Conservation (phyloP, 768 basidiomycete species). For the Leucosporidium yakuticum region DNA sequence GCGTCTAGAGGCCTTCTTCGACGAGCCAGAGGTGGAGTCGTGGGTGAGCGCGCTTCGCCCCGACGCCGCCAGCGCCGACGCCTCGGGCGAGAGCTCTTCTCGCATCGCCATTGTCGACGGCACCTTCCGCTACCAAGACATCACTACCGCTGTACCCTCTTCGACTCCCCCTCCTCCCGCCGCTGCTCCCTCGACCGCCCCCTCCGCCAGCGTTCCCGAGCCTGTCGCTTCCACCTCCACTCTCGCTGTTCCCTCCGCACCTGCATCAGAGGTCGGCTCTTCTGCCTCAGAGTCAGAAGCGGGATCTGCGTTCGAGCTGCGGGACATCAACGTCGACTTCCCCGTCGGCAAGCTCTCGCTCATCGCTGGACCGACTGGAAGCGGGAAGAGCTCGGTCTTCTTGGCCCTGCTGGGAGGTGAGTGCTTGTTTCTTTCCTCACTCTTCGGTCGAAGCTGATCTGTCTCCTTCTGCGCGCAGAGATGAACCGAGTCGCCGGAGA, state of each 20-base stretch:
- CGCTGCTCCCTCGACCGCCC: neutral
- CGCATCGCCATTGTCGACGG: conserved; percentile 32
- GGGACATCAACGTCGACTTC: conserved; percentile 56
- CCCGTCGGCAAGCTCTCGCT: conserved; percentile 57
- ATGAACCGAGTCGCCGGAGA: conserved; percentile 30
- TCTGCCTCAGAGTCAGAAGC: conserved; percentile 7
- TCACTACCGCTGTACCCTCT: neutral
- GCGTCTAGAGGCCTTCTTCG: conserved; percentile 43
- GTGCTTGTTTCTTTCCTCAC: neutral
- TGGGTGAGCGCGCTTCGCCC: conserved; percentile 39
- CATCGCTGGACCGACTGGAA: conserved; percentile 25
- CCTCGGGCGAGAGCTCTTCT: neutral
- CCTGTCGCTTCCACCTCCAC: neutral
- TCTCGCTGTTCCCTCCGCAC: neutral
- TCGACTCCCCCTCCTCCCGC: neutral
- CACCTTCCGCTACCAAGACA: conserved; percentile 22
- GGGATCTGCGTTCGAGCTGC: conserved; percentile 36
- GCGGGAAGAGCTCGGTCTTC: conserved; percentile 28
- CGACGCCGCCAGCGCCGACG: neutral
- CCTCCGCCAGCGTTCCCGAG: neutral
- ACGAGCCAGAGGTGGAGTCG: conserved; percentile 44
- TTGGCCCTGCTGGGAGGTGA: conserved; percentile 35
- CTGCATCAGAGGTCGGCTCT: neutral
- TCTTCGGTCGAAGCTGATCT: no score
- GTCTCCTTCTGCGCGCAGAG: conserved; percentile 19